These are phyloP conservation scores for Hygrocybe coccinea DNA, from an alignment of 768 basidiomycete species.

Conservation along the genomic window DNA sequence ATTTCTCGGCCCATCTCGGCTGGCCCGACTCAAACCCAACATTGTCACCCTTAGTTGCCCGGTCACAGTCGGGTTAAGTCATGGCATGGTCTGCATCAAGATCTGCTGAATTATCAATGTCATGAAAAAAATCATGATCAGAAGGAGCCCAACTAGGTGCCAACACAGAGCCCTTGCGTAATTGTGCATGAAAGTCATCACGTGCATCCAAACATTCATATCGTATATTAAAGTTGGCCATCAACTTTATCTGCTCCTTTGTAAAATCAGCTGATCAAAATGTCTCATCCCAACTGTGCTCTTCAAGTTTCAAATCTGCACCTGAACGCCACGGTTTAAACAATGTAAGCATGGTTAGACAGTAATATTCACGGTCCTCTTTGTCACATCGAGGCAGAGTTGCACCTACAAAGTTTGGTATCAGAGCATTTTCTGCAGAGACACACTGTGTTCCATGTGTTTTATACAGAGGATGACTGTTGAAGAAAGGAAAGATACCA, in stretches of 20 bases:
- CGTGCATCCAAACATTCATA: conserved; percentile 26
- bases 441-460: conserved; percentile 9
- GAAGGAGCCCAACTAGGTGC: background rate
- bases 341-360: conserved; percentile 29
- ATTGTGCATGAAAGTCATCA: conserved; percentile 21
- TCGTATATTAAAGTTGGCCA: conserved; percentile 23
- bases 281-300: conserved; percentile 21
- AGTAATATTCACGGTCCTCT: conserved; percentile 32
- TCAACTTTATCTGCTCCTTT: conserved; percentile 10
- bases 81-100: too few species aligned
- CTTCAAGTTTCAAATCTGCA: conserved; percentile 19
- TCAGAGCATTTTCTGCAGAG: background rate
- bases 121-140: background rate
- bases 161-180: conserved; percentile 4
- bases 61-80: too few species aligned
- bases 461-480: conserved; percentile 9
- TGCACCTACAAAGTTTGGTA: conserved; percentile 30
- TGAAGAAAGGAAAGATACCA: conserved; percentile 1
- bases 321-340: conserved; percentile 33
- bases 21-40: too few species aligned
- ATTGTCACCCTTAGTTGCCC: too few species aligned
- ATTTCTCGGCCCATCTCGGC: too few species aligned
- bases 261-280: conserved; percentile 14
- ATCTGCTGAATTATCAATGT: background rate
- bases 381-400: conserved; percentile 26